A percentile compares a stretch with the other conserved stretches of the same genome.
These are phyloP conservation scores for Termitomyces sp. DNA, from an alignment of 768 basidiomycete species.

Conservation along the genomic window DNA sequence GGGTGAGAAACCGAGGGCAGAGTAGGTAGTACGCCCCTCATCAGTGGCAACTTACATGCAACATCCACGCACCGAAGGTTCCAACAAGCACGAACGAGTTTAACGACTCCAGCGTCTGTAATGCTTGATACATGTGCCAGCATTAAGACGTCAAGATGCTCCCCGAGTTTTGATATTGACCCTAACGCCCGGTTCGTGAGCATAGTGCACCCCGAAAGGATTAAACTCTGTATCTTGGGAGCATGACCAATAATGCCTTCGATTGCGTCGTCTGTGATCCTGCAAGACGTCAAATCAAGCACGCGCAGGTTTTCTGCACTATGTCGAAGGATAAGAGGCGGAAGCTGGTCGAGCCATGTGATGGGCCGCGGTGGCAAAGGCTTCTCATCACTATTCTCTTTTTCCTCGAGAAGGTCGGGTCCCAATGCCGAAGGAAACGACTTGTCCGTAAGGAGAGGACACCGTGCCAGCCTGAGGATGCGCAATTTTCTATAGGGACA, in stretches of 20 bases:
- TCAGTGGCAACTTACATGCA: constrained; percentile 60
- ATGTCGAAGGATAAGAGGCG: constrained; percentile 60
- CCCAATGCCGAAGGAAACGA: constrained; percentile 61
- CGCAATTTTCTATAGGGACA: constrained; percentile 55
- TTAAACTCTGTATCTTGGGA: constrained; percentile 70
- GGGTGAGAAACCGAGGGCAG: constrained; percentile 1
- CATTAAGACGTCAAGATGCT: constrained; percentile 74
- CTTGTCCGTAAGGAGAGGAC: constrained; percentile 71
- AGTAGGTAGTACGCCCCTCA: constrained; percentile 3
- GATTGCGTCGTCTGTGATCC: constrained; percentile 73
- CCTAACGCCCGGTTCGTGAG: constrained; percentile 72
- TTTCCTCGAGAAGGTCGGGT: constrained; percentile 17
- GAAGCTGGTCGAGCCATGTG: constrained; percentile 60
- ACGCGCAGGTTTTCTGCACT: constrained; percentile 71
- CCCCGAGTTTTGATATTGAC: constrained; percentile 67
- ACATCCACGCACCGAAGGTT: constrained; percentile 82
- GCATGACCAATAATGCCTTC: constrained; percentile 74
- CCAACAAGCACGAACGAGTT: constrained; percentile 65
- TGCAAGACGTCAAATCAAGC: constrained; percentile 75
- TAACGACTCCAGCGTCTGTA: constrained; percentile 72
- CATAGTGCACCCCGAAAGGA: constrained; percentile 70
- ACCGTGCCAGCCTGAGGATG: constrained; percentile 74
- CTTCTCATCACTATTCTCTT: constrained; percentile 33
- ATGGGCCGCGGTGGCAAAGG: constrained; percentile 52
- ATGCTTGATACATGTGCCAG: constrained; percentile 77